Evolutionary conservation across 1,284 basidiomycete genomes (phyloP), one percentile per base, ranked within the genome.

Genomic region (Cutaneotrichosporon cyanovorans): DNA sequence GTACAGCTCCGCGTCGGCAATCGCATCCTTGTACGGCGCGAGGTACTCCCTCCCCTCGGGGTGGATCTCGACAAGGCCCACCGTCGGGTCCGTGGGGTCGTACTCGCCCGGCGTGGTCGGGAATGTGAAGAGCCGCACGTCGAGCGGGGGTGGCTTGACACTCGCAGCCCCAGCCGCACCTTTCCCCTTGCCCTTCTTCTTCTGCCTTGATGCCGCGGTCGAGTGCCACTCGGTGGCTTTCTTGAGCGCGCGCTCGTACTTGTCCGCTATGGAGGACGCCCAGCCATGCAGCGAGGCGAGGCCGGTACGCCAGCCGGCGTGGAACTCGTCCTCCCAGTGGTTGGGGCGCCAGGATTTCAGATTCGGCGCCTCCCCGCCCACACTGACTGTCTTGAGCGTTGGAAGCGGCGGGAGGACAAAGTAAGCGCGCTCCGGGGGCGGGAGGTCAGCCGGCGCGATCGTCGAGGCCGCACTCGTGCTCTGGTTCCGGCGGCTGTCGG

Each of bases 371-470:
- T 72, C 70, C 2, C 71, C 72, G 34, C 72, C 72, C 18, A 73
- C 62, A 8, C 57, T 62, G 8, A 74, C 42, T 1, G 66, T 61
- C 39, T 60, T 59, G 21, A 74, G 56, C 1, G 54, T 58, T 0
- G 72, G 71, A 6, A 71, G 49, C 6, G 69, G 57, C 0, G 72
- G 71, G 7, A 74, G 56, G 20, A 74, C 68, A 48, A 72, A 58
- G 49, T 63, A 62, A 14, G 68, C 48, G 7, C 54, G 53, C 42
- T 70, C 60, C 2, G 56, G 40, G 9, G 69, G 60, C 1, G 65
- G 60, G 2, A 71, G 50, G 31, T 51, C 51, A 19, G 45, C 45
- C 2, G 55, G 37, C 7, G 56, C 48, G 7, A 58, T 44, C 3
- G 55, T 40, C n/a, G n/a, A n/a, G n/a, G n/a, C 5, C 45, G 22